Evolutionary conservation across 768 basidiomycete genomes (phyloP), one percentile per base, ranked within the genome.

Genomic region (Serendipita sp.): DNA sequence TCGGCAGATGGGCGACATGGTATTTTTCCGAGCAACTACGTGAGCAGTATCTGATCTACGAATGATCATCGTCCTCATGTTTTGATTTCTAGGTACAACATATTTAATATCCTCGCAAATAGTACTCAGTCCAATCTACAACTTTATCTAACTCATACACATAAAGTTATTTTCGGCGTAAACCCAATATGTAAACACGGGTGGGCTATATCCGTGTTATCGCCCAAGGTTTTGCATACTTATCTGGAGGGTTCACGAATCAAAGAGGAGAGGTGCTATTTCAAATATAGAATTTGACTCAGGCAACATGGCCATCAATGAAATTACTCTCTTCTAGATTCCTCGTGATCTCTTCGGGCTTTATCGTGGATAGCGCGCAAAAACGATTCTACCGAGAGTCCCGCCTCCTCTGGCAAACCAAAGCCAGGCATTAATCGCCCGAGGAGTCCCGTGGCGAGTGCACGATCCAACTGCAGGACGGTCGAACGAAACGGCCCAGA

Each of bases 11-110:
- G 87, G 63, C 76, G 72, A 71, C 88, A 82, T 72, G 88, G 88
- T 3, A 88, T 91, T 69, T 91, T 91, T 75, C 89, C 89, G 31
- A 88, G 86, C 73, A 90, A 88, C 75, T 91, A 91, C 78, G 89
- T 91, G 74, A 73, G 88, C 79, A 58, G 60, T 58, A 62, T 52
- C 48, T 52, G 18, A 52, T 62, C 40, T 2, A 13, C 40, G 40
- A 10, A 52, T 8, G 31, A 52, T 33, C 18, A 16, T 52, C 18
- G 18, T 52, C 8, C 31, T 23, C 31, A 31, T 60, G 2, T n/a
- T 31, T 33, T 60, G 16, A 60, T 60, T 37, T 10, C 4, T n/a
- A 60, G 55, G 55, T 60, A 60, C 55, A 60, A 33, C 55, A 60
- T 29, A 60, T 60, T 36, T 60, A 37, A 36, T 60, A 10, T 36